Conservation (phyloP, 495 filamentous ascomycete species). For the Hypoxylon rickii region DNA sequence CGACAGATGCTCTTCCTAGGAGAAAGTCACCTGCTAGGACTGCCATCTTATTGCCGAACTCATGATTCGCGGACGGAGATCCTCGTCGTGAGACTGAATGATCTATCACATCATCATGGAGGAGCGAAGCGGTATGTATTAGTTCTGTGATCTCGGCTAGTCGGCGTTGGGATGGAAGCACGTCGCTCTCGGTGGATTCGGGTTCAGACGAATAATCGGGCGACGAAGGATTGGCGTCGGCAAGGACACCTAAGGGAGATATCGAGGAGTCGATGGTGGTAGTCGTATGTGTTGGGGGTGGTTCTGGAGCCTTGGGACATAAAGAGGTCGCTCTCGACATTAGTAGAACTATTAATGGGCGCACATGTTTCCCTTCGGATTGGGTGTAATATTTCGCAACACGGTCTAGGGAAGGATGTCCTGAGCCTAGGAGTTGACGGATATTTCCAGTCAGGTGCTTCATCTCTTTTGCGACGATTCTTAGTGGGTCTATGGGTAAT, state of each 20-base stretch:
- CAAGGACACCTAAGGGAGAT: conserved; percentile 72
- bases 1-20: conserved; percentile 89
- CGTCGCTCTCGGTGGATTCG: conserved; percentile 67
- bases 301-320: conserved; percentile 66
- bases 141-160: conserved; percentile 96
- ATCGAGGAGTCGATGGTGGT: conserved; percentile 74
- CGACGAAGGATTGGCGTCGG: conserved; percentile 79
- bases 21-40: conserved; percentile 95
- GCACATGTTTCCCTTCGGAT: conserved; percentile 93
- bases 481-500: conserved; percentile 72
- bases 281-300: conserved; percentile 39
- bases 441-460: conserved; percentile 92
- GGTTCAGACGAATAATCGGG: conserved; percentile 52
- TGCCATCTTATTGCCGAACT: conserved; percentile 98
- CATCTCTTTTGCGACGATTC: conserved; percentile 91
- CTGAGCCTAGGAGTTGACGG: conserved; percentile 82
- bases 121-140: conserved; percentile 93
- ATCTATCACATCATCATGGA: conserved; percentile 98
- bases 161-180: conserved; percentile 89
- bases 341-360: conserved; percentile 88
- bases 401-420: conserved; percentile 89
- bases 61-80: conserved; percentile 83
- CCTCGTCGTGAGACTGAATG: conserved; percentile 82
- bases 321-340: conserved; percentile 92
- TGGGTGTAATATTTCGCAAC: conserved; percentile 99